Percentiles rank a stretch among this genome's conserved stretches.
Conservation (phyloP, 23 red algal genomes). For the Gracilaria gracilis region DNA sequence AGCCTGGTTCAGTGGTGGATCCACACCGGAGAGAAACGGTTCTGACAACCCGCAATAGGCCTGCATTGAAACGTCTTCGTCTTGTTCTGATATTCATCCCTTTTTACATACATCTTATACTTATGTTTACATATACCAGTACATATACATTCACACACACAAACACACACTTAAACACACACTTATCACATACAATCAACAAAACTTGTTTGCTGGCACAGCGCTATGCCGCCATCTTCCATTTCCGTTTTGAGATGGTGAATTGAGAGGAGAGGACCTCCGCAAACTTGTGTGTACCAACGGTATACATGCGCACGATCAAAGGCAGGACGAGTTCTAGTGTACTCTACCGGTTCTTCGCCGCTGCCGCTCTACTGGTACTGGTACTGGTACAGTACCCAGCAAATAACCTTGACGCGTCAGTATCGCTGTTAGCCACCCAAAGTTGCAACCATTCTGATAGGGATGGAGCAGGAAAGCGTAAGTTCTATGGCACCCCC, state of each 20-base stretch:
- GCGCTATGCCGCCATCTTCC: no score
- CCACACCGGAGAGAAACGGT: constrained; percentile 16
- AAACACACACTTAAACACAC: constrained; percentile 10
- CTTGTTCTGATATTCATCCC: not conserved
- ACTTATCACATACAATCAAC: not conserved
- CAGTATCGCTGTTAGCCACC: not conserved
- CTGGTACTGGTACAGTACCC: no score
- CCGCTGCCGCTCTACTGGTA: no score
- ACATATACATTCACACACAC: not conserved
- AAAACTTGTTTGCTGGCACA: no score
- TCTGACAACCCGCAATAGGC: not conserved
- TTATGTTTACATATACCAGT: not conserved
- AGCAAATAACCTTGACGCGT: no score
- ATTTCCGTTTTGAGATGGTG: no score
- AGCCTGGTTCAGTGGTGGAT: constrained; percentile 66
- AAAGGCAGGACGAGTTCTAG: no score
- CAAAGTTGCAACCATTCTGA: not conserved
- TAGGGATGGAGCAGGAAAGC: not conserved
- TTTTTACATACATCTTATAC: not conserved
- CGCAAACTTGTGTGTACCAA: not conserved
- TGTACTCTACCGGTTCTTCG: not conserved
- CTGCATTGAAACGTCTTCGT: not conserved
- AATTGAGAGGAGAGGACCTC: no score
- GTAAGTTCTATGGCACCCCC: not conserved
- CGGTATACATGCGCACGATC: not conserved